Conservation (phyloP, 2,329 filamentous ascomycete genomes). For the Trichoderma atrobrunneum region DNA sequence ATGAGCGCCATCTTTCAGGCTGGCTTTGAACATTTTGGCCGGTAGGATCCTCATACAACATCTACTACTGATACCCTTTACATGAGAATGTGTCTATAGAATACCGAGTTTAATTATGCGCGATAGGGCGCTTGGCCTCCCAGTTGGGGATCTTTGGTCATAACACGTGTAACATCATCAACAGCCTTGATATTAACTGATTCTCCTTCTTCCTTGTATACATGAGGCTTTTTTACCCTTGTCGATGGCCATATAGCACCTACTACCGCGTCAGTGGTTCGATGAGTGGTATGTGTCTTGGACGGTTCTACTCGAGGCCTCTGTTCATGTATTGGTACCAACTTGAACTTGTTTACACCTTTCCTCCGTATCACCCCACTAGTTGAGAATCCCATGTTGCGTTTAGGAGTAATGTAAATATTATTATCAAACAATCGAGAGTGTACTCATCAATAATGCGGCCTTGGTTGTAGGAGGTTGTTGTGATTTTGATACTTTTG, state of each 20-base stretch:
- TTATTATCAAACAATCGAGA: neutral
- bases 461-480: neutral
- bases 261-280: neutral
- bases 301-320: neutral
- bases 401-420: neutral
- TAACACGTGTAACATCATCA: neutral
- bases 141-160: no score
- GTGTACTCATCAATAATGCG: neutral
- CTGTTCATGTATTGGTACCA: neutral
- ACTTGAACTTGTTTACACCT: neutral
- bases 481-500: neutral
- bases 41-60: neutral
- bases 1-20: neutral
- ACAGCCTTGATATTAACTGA: neutral
- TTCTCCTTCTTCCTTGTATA: neutral
- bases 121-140: fast-evolving
- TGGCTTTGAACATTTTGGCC: neutral
- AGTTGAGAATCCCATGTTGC: neutral
- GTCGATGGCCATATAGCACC: neutral
- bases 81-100: neutral
- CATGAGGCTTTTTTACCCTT: neutral
- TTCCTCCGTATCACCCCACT: neutral
- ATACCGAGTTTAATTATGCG: neutral
- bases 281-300: neutral
- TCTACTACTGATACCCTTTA: neutral